Base-by-base conservation (phyloP, 495 filamentous ascomycete species). In the Aspergillus panamensis region DNA sequence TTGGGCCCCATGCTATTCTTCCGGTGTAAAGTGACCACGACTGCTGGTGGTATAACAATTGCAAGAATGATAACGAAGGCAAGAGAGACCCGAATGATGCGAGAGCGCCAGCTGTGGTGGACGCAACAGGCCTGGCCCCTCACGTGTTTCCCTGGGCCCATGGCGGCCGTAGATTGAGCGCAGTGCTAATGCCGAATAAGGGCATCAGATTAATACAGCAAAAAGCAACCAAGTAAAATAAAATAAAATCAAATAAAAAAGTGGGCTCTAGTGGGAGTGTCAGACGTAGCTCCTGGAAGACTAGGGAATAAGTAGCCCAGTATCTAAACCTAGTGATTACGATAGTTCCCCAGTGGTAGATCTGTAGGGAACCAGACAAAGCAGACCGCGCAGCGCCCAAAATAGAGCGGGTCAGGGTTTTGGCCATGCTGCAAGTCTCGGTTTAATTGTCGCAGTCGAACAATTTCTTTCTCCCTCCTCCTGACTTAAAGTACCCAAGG, bases 1-100 rank as follows among this genome's bases (percentile, higher is more conserved):
- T 73, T 77, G 2, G 72, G 73, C 33, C 72, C 71, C 74, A 77
- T 75, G 58, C 52, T 69, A 69, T 63, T 68, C 51, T 73, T 61
- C 54, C 71, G 72, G 61, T 52, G 67, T 16, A 69, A 60, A 14
- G 67, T 64, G 14, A 69, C 65, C 52, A 74, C 65, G 33, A 75
- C 69, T 13, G 69, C 68, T 8, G 73, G 58, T 10, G 69, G 70
- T 29, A 74, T 70, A 56, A 74, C 62, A 48, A 69, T 64, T 31
- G 67, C 72, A 50, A 71, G 66, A 59, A 72, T 62, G 25, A 66
- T 64, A 61, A 72, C 62, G 44, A 72, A 62, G 35, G 57, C 64
- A 56, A 71, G 49, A 30, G 62, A 51, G 16, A 57, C 66, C 45
- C 62, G 50, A 48, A 68, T 42, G 33, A 71, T 54, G 60, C 66